A percentile compares a stretch with the other conserved stretches of the same genome.
These are phyloP conservation scores for Calonectria crousiana DNA, from an alignment of 2,329 filamentous ascomycete species.

Conservation along the genomic window DNA sequence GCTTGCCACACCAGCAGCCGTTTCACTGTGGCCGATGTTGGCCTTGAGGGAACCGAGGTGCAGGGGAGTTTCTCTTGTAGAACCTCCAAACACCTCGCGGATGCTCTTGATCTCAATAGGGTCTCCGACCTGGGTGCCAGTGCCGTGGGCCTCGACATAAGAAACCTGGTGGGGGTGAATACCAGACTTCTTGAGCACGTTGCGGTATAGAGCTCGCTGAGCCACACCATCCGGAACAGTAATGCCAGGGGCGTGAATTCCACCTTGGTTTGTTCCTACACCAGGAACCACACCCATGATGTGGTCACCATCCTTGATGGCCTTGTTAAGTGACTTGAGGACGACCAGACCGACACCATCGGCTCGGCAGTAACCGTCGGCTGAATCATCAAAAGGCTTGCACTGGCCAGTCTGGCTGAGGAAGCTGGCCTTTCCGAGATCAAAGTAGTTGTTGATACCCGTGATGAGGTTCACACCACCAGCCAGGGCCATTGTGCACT, in stretches of 20 bases:
- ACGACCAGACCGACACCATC: constrained; percentile 81
- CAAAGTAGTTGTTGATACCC: constrained; percentile 35
- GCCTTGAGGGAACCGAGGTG: constrained; percentile 48
- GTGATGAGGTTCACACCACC: constrained; percentile 56
- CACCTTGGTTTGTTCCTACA: constrained; percentile 83
- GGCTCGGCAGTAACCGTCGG: constrained; percentile 86
- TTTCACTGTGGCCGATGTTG: constrained; percentile 46
- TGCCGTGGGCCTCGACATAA: constrained; percentile 61
- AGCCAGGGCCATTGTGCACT: constrained; percentile 50
- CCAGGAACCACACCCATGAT: constrained; percentile 80
- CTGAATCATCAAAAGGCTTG: constrained; percentile 79
- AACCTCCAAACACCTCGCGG: constrained; percentile 30
- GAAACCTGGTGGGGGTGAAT: constrained; percentile 35
- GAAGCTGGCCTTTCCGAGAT: constrained; percentile 41
- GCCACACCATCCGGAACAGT: constrained; percentile 83
- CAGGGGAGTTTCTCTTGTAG: constrained; percentile 7
- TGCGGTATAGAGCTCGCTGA: constrained; percentile 78
- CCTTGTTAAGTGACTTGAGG: constrained; percentile 82
- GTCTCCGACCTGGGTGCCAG: constrained; percentile 62
- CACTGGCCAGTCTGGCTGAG: constrained; percentile 30
- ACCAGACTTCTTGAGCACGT: constrained; percentile 67
- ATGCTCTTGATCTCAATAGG: constrained; percentile 52
- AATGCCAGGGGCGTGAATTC: constrained; percentile 80
- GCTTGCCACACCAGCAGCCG: constrained; percentile 45
- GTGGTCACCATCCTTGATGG: constrained; percentile 80